Evolutionary conservation across 805 yeast species (phyloP), one percentile per base, ranked within the genome.

Genomic region (Metschnikowia santaceciliae): DNA sequence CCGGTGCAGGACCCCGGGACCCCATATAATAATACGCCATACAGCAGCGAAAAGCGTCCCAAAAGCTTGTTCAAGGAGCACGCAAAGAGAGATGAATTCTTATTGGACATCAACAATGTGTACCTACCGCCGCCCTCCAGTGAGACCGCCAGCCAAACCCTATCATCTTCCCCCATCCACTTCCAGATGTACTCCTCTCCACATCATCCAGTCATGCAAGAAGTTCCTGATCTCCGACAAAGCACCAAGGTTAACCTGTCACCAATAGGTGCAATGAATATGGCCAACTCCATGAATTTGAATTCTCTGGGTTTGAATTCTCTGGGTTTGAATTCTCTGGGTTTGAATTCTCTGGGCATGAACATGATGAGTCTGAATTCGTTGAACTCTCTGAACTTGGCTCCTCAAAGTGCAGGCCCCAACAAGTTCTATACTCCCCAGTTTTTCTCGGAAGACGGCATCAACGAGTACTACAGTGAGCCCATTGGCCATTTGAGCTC

Each of bases 1-100:
- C 77, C 78, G 5, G 68, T 72, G 3, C 74, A 68, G 54, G 65
- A 69, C 45, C 75, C 76, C n/a, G 48, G 30, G 15, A 3, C 48
- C 19, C 6, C 35, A 3, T 26, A n/a, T 26, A 34, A 35, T 32
- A 4, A 4, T 34, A 15, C 19, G 6, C 34, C n/a, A 13, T 46
- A 32, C 17, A 37, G 8, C 20, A 26, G 32, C 19, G 34, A 22
- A 15, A 32, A 17, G 33, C 32, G 43, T n/a, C 30, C 37, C 42
- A 45, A 32, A 17, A n/a, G 17, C 35, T 30, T 30, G 10, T 36
- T 40, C 43, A 40, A 40, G 23, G 33, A 34, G 17, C 47, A 23
- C 3, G 26, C 15, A 15, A 23, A 34, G 22, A 22, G 41, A 6
- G 41, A 26, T 13, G 41, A 44, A 5, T 36, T 44, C 23, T 33